Conservation (phyloP, 257 asterid species). For the Salvia hispanica region DNA sequence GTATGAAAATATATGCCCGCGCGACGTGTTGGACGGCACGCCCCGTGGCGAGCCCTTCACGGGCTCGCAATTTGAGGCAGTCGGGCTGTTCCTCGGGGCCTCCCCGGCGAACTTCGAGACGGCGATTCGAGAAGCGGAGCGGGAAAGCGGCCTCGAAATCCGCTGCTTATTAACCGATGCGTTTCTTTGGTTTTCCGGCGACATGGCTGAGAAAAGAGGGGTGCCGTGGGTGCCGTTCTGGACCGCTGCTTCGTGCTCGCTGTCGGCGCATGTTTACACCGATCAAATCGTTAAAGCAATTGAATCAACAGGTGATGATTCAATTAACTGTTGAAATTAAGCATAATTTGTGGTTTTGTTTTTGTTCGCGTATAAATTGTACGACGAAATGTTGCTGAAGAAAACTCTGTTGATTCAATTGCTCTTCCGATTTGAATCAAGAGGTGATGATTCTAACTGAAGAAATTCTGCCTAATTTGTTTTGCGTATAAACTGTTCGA, state of each 20-base stretch:
- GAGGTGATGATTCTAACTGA: slow-evolving; percentile 27
- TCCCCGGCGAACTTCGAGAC: slow-evolving; percentile 55
- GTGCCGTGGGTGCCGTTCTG: slow-evolving; percentile 74
- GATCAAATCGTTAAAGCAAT: slow-evolving; percentile 39
- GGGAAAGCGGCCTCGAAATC: slow-evolving; percentile 45
- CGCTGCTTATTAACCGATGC: slow-evolving; percentile 64
- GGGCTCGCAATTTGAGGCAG: slow-evolving; percentile 50
- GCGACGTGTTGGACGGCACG: slow-evolving; percentile 59
- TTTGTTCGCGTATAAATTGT: no score
- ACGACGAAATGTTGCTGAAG: no score
- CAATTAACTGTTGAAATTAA: no score
- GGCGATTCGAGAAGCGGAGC: slow-evolving; percentile 47
- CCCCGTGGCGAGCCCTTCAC: slow-evolving; percentile 39
- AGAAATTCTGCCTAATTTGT: no score
- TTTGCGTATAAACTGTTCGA: not conserved
- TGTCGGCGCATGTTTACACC: slow-evolving; percentile 58
- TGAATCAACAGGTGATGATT: no score
- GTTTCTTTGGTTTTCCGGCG: slow-evolving; percentile 60
- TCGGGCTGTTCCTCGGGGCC: slow-evolving; percentile 49
- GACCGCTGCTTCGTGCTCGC: slow-evolving; percentile 61
- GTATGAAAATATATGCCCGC: slow-evolving; percentile 33
- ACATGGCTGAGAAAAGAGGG: slow-evolving; percentile 51
- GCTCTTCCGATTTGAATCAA: no score
- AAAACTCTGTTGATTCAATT: no score
- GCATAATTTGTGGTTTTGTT: no score